Percentiles rank a stretch among this genome's conserved stretches.
These are phyloP conservation scores for Schizonepeta tenuifolia DNA, from an alignment of 257 asterid genomes.

Conservation along the genomic window DNA sequence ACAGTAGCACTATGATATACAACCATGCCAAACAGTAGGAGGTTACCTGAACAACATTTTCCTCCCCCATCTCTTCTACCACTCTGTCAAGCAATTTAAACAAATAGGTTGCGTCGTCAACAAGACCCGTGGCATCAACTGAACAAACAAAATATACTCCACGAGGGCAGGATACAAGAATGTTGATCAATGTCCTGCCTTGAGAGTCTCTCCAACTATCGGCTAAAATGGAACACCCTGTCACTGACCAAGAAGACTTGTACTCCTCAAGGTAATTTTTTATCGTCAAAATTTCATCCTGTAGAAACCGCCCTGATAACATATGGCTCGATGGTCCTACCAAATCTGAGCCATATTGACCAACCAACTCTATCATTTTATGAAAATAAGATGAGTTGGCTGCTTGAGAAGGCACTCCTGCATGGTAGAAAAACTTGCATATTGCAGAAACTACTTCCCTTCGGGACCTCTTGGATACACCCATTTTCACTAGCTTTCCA, in stretches of 20 bases:
- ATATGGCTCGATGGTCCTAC: slow-evolving; percentile 69
- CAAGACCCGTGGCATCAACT: slow-evolving; percentile 72
- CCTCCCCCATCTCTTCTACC: slow-evolving; percentile 93
- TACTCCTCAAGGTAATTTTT: slow-evolving; percentile 72
- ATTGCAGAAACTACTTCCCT: slow-evolving; percentile 84
- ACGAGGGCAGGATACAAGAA: slow-evolving; percentile 88
- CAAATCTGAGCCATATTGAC: slow-evolving; percentile 72
- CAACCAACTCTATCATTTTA: slow-evolving; percentile 81
- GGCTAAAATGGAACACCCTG: slow-evolving; percentile 89
- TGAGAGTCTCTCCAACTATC: slow-evolving; percentile 82
- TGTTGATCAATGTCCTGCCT: slow-evolving; percentile 66
- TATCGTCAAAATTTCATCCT: slow-evolving; percentile 68
- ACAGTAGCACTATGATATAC: slow-evolving; percentile 3
- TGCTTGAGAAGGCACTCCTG: slow-evolving; percentile 83
- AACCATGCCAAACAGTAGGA: slow-evolving; percentile 17
- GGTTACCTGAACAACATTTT: slow-evolving; percentile 83
- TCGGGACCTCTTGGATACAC: slow-evolving; percentile 61
- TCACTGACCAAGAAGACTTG: slow-evolving; percentile 86
- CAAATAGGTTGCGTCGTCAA: slow-evolving; percentile 65
- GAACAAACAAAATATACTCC: slow-evolving; percentile 86
- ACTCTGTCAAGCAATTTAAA: slow-evolving; percentile 84
- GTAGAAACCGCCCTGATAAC: slow-evolving; percentile 72
- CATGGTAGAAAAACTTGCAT: slow-evolving; percentile 89
- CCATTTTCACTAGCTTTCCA: slow-evolving; percentile 52
- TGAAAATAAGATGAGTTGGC: slow-evolving; percentile 86